Evolutionary conservation across 2,329 filamentous ascomycete genomes (phyloP), one percentile per base, ranked within the genome.

Genomic region (Exserohilum turcica): DNA sequence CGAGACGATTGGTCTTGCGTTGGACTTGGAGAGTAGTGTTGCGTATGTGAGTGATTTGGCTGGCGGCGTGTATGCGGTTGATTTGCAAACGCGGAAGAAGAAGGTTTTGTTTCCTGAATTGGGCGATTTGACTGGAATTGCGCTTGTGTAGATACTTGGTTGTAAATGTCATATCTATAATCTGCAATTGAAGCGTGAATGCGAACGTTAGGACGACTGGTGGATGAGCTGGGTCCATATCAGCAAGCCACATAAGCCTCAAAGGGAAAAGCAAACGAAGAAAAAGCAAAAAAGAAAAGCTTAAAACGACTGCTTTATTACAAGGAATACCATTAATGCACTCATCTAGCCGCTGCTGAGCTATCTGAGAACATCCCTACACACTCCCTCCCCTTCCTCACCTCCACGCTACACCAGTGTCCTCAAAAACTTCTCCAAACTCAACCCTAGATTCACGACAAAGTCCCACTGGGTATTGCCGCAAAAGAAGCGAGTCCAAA

Each of bases 401-500:
- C n/a, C n/a, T 24, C 21, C 21, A 7, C 21, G 7, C 15, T 42
- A 42, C 15, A 24, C 29, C 7, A 42, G 24, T 44, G 15, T 12
- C 24, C 21, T 44, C 12, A 56, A 63, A 29, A 60, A 67, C 16
- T 53, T 60, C 43, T 78, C 74, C 15, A 80, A 47, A 28, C 77
- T 77, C 10, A 67, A 48, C 0, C 78, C 78, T 0, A 80, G 71
- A 2, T 79, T 75, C 13, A 80, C 79, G 35, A 80, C 79, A 46
- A 80, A 79, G 0, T 73, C 74, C 78, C 78, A 80, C 48, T 80
- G 78, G 0, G 78, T 79, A 18, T 80, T 80, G 5, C 77, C 77
- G 31, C 75, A 73, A 59, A 80, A 80, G 56, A 80, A 79, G 5
- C 78, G 74, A 12, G 74, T 73, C 78, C 78, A 80, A 7, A 80